Base-by-base conservation (phyloP, 371 early-diverging fungal species). In the Mortierella sp. region DNA sequence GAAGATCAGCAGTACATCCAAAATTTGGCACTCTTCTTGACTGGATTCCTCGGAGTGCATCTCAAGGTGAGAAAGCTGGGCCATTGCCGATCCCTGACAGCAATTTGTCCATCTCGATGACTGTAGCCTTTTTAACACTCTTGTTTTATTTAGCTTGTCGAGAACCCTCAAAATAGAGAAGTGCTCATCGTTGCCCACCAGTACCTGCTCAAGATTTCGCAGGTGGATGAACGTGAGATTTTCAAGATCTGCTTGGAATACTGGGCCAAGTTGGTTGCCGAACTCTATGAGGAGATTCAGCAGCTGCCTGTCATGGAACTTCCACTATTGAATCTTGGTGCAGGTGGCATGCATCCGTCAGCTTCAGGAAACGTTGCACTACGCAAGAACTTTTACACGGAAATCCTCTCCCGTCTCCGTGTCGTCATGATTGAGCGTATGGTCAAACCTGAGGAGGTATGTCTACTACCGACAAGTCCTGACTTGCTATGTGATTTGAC, bases 181-280 rank as follows among this genome's bases (percentile, higher is more conserved):
- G 68, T 84, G 21, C 80, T 97, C 38, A 58, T 94, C 42, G 85
- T 84, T 54, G 97, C 93, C 23, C 98, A 98, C 78, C 86, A 84
- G 54, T 98, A 96, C 68, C 82, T 98, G 38, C 84, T 98, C 67
- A 87, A 89, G 56, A 94, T 98, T 41, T 95, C 98, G 3, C 84
- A 86, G 49, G 95, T 98, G 14, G 90, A 95, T 48, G 98, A 98
- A 71, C 91, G 97, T 49, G 99, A 99, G 78, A 85, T 98, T 42
- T 98, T 98, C 90, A 98, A 98, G 87, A 92, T 95, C 48, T 96
- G 97, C 74, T 82, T 99, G 50, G 99, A 98, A 81, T 98, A 97
- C 81, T 98, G 98, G 97, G 86, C 89, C 41, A 90, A 93, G 60
- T 81, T 98, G 71, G 97, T 94, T n/a, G 86, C 90, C 21, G 93